These are phyloP conservation scores for Macrophomina phaseolina DNA, from an alignment of 2,329 filamentous ascomycete genomes.

Conservation along the genomic window DNA sequence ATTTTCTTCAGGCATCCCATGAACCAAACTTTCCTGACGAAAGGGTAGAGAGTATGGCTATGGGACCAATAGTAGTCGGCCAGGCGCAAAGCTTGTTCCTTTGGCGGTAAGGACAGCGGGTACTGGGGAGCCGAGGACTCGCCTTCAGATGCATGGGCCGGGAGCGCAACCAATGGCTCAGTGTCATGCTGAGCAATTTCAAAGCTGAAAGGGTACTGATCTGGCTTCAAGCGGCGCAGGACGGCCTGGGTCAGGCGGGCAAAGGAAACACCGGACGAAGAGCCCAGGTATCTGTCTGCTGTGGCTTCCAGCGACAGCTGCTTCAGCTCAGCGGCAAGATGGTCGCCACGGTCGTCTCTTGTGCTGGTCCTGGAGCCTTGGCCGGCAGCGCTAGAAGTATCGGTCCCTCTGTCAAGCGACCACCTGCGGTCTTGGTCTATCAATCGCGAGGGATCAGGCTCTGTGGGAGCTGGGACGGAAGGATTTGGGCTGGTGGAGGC, in stretches of 20 bases:
- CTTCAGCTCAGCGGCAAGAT: slow-evolving; percentile 33
- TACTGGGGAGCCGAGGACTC: slow-evolving; percentile 7
- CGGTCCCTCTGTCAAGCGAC: slow-evolving; percentile 2
- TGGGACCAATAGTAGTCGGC: slow-evolving; percentile 55
- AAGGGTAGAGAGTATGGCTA: slow-evolving; percentile 55
- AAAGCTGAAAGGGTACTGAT: slow-evolving; percentile 31
- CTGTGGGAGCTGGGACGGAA: not conserved
- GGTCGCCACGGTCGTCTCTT: slow-evolving; percentile 13
- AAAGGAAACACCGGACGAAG: slow-evolving; percentile 53
- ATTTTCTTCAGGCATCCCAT: slow-evolving; percentile 37
- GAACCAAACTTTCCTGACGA: slow-evolving; percentile 47
- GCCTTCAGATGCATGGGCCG: not conserved
- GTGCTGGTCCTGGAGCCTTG: not conserved
- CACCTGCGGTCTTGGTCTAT: not conserved
- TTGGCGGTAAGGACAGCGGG: not conserved
- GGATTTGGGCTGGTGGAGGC: slow-evolving; percentile 2
- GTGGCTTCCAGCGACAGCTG: slow-evolving; percentile 49
- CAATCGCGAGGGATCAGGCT: not conserved
- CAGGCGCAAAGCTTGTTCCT: slow-evolving; percentile 14
- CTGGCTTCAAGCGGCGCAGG: slow-evolving; percentile 36
- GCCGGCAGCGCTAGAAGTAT: not conserved
- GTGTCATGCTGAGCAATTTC: not conserved
- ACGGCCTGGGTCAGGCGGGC: slow-evolving; percentile 34
- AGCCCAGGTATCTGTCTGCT: slow-evolving; percentile 53
- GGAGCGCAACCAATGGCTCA: not conserved